A percentile compares a stretch with the other conserved stretches of the same genome.
Conservation (phyloP, 139 green algal genomes). For the Penium margaritaceum region DNA sequence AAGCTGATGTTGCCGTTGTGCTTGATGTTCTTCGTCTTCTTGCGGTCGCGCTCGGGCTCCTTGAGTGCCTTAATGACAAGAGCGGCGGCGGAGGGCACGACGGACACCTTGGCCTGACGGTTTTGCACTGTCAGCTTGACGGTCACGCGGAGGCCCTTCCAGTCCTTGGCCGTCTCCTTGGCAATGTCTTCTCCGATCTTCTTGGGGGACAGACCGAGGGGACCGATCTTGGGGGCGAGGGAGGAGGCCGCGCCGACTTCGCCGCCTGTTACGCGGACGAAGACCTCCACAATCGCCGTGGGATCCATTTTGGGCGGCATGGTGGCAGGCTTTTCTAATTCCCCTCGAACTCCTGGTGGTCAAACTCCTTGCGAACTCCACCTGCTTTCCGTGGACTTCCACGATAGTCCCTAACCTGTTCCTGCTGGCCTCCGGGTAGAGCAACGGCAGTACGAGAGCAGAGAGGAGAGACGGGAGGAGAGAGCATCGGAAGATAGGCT, state of each 20-base stretch:
- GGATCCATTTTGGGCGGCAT: constrained; percentile 97
- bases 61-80: constrained; percentile 97
- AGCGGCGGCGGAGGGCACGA: constrained; percentile 86
- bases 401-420: too few relatives aligned
- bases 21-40: constrained; percentile 92
- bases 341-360: too few relatives aligned
- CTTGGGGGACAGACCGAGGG: constrained; percentile 97
- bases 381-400: too few relatives aligned
- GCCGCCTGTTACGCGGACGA: constrained; percentile 83
- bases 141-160: constrained; percentile 96
- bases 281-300: constrained; percentile 80
- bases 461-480: too few relatives aligned
- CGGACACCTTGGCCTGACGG: constrained; percentile 90
- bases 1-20: constrained; percentile 91
- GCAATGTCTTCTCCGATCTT: constrained; percentile 99
- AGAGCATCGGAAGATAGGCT: too few relatives aligned
- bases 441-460: too few relatives aligned
- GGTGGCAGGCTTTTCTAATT: too few relatives aligned
- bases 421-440: too few relatives aligned
- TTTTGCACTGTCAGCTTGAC: constrained; percentile 98
- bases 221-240: constrained; percentile 97
- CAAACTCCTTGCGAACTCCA: too few relatives aligned
- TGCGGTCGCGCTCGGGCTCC: constrained; percentile 45
- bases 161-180: constrained; percentile 98
- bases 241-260: constrained; percentile 97